Conservation (phyloP, 768 basidiomycete species). For the Lactarius psammicola region DNA sequence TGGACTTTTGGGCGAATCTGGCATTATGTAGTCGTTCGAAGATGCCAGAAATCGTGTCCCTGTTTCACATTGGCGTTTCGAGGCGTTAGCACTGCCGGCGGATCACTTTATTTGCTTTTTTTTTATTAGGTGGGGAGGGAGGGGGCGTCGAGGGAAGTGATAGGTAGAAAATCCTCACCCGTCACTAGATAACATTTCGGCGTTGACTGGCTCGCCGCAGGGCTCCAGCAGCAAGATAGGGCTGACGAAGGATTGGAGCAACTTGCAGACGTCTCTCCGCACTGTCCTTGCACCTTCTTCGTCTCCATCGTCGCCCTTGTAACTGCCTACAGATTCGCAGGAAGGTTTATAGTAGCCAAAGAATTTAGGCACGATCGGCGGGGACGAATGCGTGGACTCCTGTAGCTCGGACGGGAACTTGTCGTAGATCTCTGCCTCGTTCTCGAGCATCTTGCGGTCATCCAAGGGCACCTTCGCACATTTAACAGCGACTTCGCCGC, state of each 20-base stretch:
- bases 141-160: not conserved
- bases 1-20: conserved; percentile 43
- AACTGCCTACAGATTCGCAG: conserved; percentile 11
- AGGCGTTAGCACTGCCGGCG: not conserved
- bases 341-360: conserved; percentile 55
- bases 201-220: conserved; percentile 42
- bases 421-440: conserved; percentile 48
- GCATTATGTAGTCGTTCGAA: conserved; percentile 43
- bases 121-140: not conserved
- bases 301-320: not conserved
- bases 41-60: conserved; percentile 36
- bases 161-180: conserved; percentile 2
- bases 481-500: conserved; percentile 33
- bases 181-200: conserved; percentile 20
- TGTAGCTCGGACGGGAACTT: conserved; percentile 46
- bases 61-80: not conserved
- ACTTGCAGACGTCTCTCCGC: no score
- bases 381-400: conserved; percentile 50
- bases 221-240: conserved; percentile 50
- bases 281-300: not conserved
- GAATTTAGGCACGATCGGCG: conserved; percentile 58
- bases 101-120: no score
- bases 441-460: conserved; percentile 27
- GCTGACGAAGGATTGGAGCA: conserved; percentile 29
- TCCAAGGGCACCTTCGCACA: conserved; percentile 6